phyloP scores from a whole-genome alignment of 176 grass and related monocot genomes.

The Canna indica region DNA sequence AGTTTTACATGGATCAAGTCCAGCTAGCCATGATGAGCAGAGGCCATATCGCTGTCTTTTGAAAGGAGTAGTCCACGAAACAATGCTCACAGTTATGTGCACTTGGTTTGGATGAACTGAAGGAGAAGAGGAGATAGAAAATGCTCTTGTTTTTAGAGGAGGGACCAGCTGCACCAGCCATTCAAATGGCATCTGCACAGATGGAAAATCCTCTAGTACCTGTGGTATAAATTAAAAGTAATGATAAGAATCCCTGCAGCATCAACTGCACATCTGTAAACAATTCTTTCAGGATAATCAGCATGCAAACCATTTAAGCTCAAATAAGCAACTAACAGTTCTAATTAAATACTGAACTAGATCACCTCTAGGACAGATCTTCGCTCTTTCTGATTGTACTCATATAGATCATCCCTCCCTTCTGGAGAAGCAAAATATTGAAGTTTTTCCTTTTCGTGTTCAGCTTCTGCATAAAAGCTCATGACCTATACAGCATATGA shows the following conservation, averaged over 20 bases:
- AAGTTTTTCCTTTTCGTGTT: constrained; percentile 80
- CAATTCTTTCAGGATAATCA: background rate
- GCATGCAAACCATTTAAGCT: background rate
- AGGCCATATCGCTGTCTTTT: constrained; percentile 60
- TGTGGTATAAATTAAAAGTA: constrained; percentile 12
- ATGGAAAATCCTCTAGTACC: constrained; percentile 89
- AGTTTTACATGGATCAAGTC: constrained; percentile 37
- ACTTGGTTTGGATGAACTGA: constrained; percentile 60
- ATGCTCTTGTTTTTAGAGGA: constrained; percentile 84
- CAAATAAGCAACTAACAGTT: background rate
- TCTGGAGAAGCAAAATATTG: constrained; percentile 93
- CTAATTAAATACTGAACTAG: constrained; percentile 12
- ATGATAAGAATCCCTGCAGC: background rate
- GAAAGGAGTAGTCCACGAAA: constrained; percentile 67
- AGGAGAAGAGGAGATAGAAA: constrained; percentile 89
- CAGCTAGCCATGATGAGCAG: constrained; percentile 71
- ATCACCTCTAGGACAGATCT: constrained; percentile 75
- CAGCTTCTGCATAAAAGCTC: constrained; percentile 62
- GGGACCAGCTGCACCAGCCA: constrained; percentile 89
- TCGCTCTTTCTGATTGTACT: constrained; percentile 85
- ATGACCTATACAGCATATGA: constrained; percentile 44
- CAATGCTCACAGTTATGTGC: constrained; percentile 76
- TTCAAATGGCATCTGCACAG: constrained; percentile 84
- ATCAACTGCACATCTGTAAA: background rate
- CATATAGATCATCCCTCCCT: constrained; percentile 80